Base-by-base conservation (phyloP, 192 early-diverging fungal species). In the Entophlyctis helioformis region DNA sequence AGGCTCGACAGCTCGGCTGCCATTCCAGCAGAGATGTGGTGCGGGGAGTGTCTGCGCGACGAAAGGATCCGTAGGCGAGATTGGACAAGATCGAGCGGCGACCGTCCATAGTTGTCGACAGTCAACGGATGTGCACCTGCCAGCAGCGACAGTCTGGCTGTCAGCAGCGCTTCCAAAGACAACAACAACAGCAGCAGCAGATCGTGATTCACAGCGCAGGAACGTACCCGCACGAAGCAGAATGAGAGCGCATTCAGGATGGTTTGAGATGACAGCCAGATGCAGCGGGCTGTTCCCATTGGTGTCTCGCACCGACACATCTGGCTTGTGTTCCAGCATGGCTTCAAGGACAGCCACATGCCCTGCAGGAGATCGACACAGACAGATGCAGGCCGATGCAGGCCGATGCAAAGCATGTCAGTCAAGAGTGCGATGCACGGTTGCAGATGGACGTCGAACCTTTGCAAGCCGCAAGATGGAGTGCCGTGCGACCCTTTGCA, bases 281-380 rank as follows among this genome's bases (percentile, higher is more conserved):
- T 67, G 64, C 28, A 67, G 42, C 21, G 59, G 56, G 3, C 56
- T 51, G 54, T 54, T 58, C 25, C 64, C 59, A 35, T 67, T 67
- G n/a, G 48, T 19, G 44, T 67, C 64, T 24, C 44, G 54, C 1
- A 39, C 36, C 18, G 33, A 18, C 9, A 37, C n/a, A 32, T 46
- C 36, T 0, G 52, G 44, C 8, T 7, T 8, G 18, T 40, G 10
- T 18, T 40, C 19, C 7, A 40, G 11, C 10, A 40, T 8, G 39
- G 13, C 8, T 7, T 40, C 6, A 8, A 40, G 20, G 20, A 40
- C 39, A 40, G 8, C 12, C 11, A 40, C 7, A 20, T 40, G 39
- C 10, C 39, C 39, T 40, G 39, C 18, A 13, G 19, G 7, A 7
- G 10, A 20, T 40, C 20, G 39, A 7, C 39, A n/a, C n/a, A n/a